These are phyloP conservation scores for Talaromyces sp. DNA, from an alignment of 2,329 filamentous ascomycete genomes.

Conservation along the genomic window DNA sequence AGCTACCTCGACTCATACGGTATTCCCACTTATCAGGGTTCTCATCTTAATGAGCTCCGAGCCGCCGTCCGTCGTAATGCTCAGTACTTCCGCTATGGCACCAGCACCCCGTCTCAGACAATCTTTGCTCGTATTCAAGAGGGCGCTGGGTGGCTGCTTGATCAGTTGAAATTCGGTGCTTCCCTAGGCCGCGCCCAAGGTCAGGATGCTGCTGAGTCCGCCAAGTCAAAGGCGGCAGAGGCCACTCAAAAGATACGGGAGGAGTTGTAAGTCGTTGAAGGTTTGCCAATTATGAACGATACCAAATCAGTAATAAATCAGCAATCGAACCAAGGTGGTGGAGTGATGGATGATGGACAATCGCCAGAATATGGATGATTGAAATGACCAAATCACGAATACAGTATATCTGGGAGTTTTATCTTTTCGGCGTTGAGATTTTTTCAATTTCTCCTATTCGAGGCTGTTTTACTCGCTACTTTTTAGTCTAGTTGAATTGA, in stretches of 20 bases:
- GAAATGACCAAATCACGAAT: conserved; percentile 6
- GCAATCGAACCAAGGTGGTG: background rate
- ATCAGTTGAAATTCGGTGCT: conserved; percentile 49
- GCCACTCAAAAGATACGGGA: conserved; percentile 42
- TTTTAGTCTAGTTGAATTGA: background rate
- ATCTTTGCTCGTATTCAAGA: conserved; percentile 61
- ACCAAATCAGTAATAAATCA: background rate
- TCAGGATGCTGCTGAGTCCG: conserved; percentile 47
- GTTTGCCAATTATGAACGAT: background rate
- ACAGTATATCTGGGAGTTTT: background rate
- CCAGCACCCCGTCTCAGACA: conserved; percentile 61
- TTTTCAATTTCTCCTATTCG: background rate
- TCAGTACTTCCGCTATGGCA: conserved; percentile 75
- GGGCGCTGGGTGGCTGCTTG: conserved; percentile 46
- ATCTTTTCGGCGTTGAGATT: conserved; percentile 10
- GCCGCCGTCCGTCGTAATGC: conserved; percentile 69
- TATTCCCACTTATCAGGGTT: conserved; percentile 64
- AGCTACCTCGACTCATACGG: conserved; percentile 77
- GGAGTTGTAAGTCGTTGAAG: conserved; percentile 27
- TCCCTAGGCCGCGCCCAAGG: conserved; percentile 47
- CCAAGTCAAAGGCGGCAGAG: conserved; percentile 46
- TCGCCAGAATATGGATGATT: background rate
- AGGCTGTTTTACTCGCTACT: background rate
- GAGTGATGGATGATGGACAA: background rate
- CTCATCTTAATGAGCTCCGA: conserved; percentile 65